A percentile compares a stretch with the other conserved stretches of the same genome.
Conservation (phyloP, 1,284 basidiomycete species). For the Ganoderma leucocontextum region DNA sequence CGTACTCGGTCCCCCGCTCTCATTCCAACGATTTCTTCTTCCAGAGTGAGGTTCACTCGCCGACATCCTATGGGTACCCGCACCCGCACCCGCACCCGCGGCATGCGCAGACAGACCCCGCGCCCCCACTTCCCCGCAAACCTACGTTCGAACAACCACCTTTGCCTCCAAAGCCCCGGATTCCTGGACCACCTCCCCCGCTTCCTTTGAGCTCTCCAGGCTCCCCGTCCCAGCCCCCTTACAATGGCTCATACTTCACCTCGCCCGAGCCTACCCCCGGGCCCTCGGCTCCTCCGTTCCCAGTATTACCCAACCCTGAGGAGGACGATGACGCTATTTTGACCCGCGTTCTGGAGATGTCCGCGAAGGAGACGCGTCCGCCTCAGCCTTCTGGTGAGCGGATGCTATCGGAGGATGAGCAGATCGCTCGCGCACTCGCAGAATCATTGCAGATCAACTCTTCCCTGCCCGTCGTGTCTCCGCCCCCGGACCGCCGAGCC, state of each 20-base stretch:
- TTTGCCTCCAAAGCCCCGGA: slow-evolving; percentile 38
- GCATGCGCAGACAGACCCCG: slow-evolving; percentile 31
- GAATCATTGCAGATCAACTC: slow-evolving; percentile 55
- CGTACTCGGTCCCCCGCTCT: slow-evolving; percentile 20
- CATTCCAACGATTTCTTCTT: slow-evolving; percentile 35
- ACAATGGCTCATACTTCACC: slow-evolving; percentile 11
- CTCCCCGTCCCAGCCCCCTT: slow-evolving; percentile 14
- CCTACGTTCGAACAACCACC: slow-evolving; percentile 36
- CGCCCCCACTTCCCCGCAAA: slow-evolving; percentile 46
- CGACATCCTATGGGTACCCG: not conserved
- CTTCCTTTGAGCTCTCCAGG: slow-evolving; percentile 7
- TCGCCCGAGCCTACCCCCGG: slow-evolving; percentile 13
- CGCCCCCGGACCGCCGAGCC: slow-evolving; percentile 17
- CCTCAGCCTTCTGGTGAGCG: slow-evolving; percentile 42
- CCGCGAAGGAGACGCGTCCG: slow-evolving; percentile 56
- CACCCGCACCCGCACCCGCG: slow-evolving; percentile 16
- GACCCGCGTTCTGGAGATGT: slow-evolving; percentile 56
- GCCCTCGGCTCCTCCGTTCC: slow-evolving; percentile 27
- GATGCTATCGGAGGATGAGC: slow-evolving; percentile 62
- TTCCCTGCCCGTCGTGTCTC: slow-evolving; percentile 5
- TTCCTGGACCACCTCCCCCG: slow-evolving; percentile 13
- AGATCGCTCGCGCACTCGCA: slow-evolving; percentile 68
- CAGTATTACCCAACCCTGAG: slow-evolving; percentile 38
- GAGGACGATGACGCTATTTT: slow-evolving; percentile 43
- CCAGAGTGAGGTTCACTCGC: slow-evolving; percentile 15